Conservation (phyloP, 805 yeast genomes). For the Komagataella pastoris region DNA sequence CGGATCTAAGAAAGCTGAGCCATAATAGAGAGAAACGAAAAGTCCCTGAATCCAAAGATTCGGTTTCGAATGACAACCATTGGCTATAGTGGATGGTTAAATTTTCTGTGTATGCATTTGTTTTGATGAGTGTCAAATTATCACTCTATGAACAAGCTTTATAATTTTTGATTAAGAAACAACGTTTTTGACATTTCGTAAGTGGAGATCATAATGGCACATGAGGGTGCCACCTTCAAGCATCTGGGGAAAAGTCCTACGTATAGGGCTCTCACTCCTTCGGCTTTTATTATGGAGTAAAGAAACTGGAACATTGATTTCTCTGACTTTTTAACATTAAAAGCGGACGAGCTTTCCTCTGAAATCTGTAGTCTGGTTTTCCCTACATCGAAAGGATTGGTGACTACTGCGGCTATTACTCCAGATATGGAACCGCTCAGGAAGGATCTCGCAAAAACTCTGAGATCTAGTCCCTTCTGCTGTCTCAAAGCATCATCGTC, state of each 20-base stretch:
- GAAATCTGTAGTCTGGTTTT: constrained; percentile 79
- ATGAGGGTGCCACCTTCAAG: constrained; percentile 88
- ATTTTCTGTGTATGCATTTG: not conserved
- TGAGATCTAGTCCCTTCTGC: constrained; percentile 9
- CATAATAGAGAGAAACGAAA: not conserved
- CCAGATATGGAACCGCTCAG: constrained; percentile 80
- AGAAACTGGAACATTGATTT: constrained; percentile 61
- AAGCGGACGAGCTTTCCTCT: constrained; percentile 16
- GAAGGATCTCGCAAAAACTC: constrained; percentile 49
- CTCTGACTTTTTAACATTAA: constrained; percentile 1
- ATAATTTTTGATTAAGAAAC: constrained; percentile 12
- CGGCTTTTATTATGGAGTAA: constrained; percentile 45
- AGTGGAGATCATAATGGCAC: constrained; percentile 96
- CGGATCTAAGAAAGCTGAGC: not conserved
- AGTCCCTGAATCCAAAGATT: not conserved
- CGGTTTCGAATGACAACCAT: not conserved
- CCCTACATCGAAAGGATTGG: constrained; percentile 96
- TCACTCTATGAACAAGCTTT: not conserved
- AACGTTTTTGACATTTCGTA: constrained; percentile 78
- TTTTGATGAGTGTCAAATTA: not conserved
- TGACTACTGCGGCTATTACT: constrained; percentile 66
- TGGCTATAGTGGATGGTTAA: not conserved
- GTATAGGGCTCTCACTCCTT: constrained; percentile 77
- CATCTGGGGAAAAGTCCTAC: constrained; percentile 81
- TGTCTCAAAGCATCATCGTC: constrained; percentile 12